Base-by-base conservation (phyloP, 2,329 filamentous ascomycete genomes). In the Diaporthe sp. region DNA sequence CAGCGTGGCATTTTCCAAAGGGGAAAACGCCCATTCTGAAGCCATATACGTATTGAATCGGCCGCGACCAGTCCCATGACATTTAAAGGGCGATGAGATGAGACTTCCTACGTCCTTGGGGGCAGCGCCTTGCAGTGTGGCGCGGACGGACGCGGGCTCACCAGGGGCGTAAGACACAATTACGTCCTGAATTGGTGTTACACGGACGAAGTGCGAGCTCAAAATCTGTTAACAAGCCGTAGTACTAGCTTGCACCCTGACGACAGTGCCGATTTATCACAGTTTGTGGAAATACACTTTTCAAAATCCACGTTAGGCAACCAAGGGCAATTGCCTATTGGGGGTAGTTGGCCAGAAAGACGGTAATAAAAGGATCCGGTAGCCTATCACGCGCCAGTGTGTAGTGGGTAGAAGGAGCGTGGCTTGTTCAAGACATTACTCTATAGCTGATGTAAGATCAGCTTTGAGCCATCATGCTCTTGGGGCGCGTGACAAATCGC, bases 111-210 rank as follows among this genome's bases (percentile, higher is more conserved):
- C 65, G 47, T 53, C 22, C 65, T 68, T 34, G 39, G 28, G 13
- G n/a, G 65, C 31, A 68, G 65, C n/a, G 34, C 65, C 65, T 68
- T 68, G 31, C 9, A 22, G 13, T 13, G 31, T 68, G 65, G 65
- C 65, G 34, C 4, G 47, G 47, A 22, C 17, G 39, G 17, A 28
- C 9, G 65, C 22, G 1, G n/a, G 49, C 31, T 53, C 47, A 53
- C 20, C 22, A 12, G 17, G 8, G 31, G 31, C 39, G 65, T 20
- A 68, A 39, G 12, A 53, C 12, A 22, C 22, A 53, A 12, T 37
- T 25, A n/a, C 2, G 3, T 39, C 7, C 4, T 39, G 9, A 68
- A 12, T 1, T 53, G 31, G 5, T 15, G 28, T 9, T 42, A 25
- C 12, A 53, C n/a, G 22, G 25, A 55, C 12, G 3, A 25, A 25